Percentiles rank a stretch among this genome's conserved stretches.
Evolutionary conservation across 140 eudicot genomes (phyloP).

Genomic region (Erigeron philadelphicus): DNA sequence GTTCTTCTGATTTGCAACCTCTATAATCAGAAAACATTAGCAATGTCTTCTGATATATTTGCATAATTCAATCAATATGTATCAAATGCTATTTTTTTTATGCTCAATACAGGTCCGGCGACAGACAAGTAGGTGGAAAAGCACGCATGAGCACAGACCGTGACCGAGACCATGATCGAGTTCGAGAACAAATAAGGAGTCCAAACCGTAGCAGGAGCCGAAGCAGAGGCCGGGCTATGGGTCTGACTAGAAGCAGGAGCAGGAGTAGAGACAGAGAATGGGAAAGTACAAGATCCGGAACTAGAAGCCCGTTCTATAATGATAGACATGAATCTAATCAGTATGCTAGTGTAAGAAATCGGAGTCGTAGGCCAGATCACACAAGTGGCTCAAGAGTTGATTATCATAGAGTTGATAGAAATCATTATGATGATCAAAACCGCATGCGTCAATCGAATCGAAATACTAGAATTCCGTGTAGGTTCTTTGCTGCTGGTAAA

Average conservation of each 20-base stretch:
- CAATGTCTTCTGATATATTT: background rate
- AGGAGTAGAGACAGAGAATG: slow-evolving; percentile 29
- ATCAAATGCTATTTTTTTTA: slow-evolving; percentile 1
- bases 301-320: slow-evolving; percentile 44
- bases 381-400: slow-evolving; percentile 29
- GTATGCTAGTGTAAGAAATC: slow-evolving; percentile 29
- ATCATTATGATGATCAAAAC: slow-evolving; percentile 30
- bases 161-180: background rate
- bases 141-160: slow-evolving; percentile 18
- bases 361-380: slow-evolving; percentile 17
- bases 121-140: slow-evolving; percentile 23
- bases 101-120: slow-evolving; percentile 19
- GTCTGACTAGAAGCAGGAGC: slow-evolving; percentile 26
- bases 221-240: slow-evolving; percentile 23
- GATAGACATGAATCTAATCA: slow-evolving; percentile 36
- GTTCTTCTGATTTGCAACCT: background rate
- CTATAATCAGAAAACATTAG: background rate
- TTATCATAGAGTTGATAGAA: slow-evolving; percentile 34
- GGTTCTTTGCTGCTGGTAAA: slow-evolving; percentile 57
- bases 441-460: slow-evolving; percentile 29
- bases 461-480: slow-evolving; percentile 46
- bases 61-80: background rate
- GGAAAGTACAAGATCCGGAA: slow-evolving; percentile 24
- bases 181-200: slow-evolving; percentile 29
- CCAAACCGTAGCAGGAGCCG: slow-evolving; percentile 35